phyloP scores from a whole-genome alignment of 2,329 filamentous ascomycete genomes.

The Purpureocillium lavendulum region DNA sequence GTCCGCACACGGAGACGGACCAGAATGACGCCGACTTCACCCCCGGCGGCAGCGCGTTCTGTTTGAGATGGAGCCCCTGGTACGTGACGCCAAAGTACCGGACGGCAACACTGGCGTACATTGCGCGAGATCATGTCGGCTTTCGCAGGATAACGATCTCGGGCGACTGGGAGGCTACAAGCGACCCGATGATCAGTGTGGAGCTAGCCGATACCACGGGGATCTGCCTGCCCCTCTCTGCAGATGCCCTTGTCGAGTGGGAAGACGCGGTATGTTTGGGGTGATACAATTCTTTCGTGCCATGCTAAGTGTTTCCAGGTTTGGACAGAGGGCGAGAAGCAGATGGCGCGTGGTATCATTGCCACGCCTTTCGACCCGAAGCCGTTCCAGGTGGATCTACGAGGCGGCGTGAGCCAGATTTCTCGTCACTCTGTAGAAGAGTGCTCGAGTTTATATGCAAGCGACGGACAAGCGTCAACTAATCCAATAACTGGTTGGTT shows the following conservation, averaged over 20 bases:
- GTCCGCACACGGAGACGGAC: constrained; percentile 31
- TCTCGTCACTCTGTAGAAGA: constrained; percentile 29
- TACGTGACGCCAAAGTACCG: constrained; percentile 21
- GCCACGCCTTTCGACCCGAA: constrained; percentile 41
- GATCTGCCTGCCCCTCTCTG: constrained; percentile 40
- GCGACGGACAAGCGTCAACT: constrained; percentile 23
- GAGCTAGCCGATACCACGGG: constrained; percentile 33
- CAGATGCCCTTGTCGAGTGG: constrained; percentile 48
- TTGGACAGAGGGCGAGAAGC: constrained; percentile 27
- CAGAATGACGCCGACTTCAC: constrained; percentile 38
- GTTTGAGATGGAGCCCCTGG: constrained; percentile 49
- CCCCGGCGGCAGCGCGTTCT: constrained; percentile 39
- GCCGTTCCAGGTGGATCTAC: constrained; percentile 41
- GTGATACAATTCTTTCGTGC: too few species aligned
- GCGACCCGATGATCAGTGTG: constrained; percentile 28
- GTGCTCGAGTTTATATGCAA: constrained; percentile 38
- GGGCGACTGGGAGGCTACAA: constrained; percentile 22
- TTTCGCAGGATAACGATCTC: constrained; percentile 41
- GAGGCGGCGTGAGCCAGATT: constrained; percentile 13
- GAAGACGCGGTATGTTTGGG: constrained; percentile 36
- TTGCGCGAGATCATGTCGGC: constrained; percentile 43
- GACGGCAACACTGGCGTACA: constrained; percentile 40
- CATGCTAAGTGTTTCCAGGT: constrained; percentile 23
- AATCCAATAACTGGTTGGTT: constrained; percentile 15
- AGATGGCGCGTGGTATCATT: constrained; percentile 44